phyloP scores from a whole-genome alignment of 2,329 filamentous ascomycete species.

The Hypoxylon sp. region DNA sequence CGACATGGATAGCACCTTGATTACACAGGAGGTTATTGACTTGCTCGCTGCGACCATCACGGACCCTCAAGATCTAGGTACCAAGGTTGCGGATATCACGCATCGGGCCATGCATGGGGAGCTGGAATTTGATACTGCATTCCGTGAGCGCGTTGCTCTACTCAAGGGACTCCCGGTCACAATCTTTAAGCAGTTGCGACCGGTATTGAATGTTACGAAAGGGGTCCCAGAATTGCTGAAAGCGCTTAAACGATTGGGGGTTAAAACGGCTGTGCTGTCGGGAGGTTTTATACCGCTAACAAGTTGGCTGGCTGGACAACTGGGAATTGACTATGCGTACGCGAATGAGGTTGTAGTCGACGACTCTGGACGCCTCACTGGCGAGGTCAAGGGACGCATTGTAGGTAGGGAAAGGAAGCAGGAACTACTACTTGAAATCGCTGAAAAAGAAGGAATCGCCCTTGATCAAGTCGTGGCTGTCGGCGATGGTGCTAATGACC shows the following conservation, averaged over 20 bases:
- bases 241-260: conserved; percentile 82
- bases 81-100: conserved; percentile 89
- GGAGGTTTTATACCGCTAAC: conserved; percentile 94
- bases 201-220: conserved; percentile 83
- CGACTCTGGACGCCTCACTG: conserved; percentile 73
- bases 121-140: conserved; percentile 88
- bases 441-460: conserved; percentile 74
- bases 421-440: conserved; percentile 79
- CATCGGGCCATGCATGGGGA: conserved; percentile 96
- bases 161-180: conserved; percentile 84
- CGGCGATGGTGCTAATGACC: conserved; percentile 86
- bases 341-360: conserved; percentile 86
- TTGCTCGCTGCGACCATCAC: conserved; percentile 86
- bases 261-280: conserved; percentile 90
- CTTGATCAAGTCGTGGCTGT: conserved; percentile 79
- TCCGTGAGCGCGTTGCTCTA: conserved; percentile 84
- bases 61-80: conserved; percentile 79
- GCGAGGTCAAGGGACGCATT: conserved; percentile 79
- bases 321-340: conserved; percentile 89
- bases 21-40: conserved; percentile 98
- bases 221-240: conserved; percentile 83
- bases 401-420: conserved; percentile 83
- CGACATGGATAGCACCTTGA: conserved; percentile 98
- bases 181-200: conserved; percentile 84
- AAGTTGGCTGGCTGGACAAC: conserved; percentile 82